Conservation (phyloP, 148 eudicot species). For the Drosera capensis region DNA sequence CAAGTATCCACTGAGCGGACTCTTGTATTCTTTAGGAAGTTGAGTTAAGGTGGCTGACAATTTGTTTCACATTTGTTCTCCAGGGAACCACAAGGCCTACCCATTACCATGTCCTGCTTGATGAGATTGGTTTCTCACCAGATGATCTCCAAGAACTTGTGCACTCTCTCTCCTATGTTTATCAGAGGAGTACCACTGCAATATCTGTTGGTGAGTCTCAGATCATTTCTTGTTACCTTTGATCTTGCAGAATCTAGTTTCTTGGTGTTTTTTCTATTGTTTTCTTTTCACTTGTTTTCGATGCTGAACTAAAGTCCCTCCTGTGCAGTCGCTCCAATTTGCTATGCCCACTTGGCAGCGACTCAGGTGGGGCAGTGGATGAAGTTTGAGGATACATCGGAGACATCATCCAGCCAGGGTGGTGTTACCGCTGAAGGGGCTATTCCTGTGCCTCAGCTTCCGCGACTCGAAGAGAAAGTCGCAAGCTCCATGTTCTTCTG, state of each 20-base stretch:
- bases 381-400: constrained; percentile 74
- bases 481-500: constrained; percentile 83
- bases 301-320: too few species aligned
- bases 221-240: neutral
- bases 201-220: constrained; percentile 62
- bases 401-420: constrained; percentile 61
- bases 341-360: constrained; percentile 92
- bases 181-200: constrained; percentile 88
- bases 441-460: constrained; percentile 70
- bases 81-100: constrained; percentile 96
- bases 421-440: constrained; percentile 48
- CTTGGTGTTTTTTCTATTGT: neutral
- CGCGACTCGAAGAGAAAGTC: constrained; percentile 51
- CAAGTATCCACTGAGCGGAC: neutral
- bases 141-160: constrained; percentile 94
- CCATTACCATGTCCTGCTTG: constrained; percentile 74
- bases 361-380: constrained; percentile 65
- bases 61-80: neutral
- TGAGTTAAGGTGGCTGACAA: neutral
- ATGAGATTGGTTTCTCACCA: constrained; percentile 69
- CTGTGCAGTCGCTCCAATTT: constrained; percentile 77
- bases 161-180: constrained; percentile 75
- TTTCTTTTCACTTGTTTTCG: too few species aligned
- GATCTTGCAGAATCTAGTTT: neutral
- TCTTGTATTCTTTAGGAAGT: neutral